These are phyloP conservation scores for Verticillium zaregamsianum DNA, from an alignment of 2,329 filamentous ascomycete species.

Conservation along the genomic window DNA sequence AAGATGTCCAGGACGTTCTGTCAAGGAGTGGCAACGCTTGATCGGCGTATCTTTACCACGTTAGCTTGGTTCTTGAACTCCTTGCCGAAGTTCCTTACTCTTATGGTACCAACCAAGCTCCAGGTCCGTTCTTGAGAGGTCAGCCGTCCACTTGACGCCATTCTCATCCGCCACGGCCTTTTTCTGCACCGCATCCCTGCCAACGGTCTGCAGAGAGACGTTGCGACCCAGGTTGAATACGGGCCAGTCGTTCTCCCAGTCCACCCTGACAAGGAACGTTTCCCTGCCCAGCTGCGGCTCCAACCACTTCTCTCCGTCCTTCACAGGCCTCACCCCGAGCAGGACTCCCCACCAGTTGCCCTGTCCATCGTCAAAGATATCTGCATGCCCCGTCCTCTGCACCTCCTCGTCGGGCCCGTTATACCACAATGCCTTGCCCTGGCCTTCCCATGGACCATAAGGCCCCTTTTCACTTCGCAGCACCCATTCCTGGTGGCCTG, in stretches of 20 bases:
- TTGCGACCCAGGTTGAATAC: conserved; percentile 37
- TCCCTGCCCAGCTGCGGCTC: conserved; percentile 37
- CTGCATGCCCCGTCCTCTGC: conserved; percentile 45
- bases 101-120: conserved; percentile 35
- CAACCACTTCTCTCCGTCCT: conserved; percentile 21
- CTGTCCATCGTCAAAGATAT: conserved; percentile 38
- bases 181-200: conserved; percentile 18
- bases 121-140: conserved; percentile 25
- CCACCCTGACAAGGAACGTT: conserved; percentile 43
- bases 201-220: conserved; percentile 32
- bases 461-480: conserved; percentile 37
- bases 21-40: conserved; percentile 41
- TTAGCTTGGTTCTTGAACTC: not conserved
- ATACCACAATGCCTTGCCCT: conserved; percentile 38
- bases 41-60: conserved; percentile 37
- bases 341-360: conserved; percentile 46
- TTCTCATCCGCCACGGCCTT: conserved; percentile 24
- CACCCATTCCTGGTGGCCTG: conserved; percentile 49
- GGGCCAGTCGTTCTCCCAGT: conserved; percentile 49
- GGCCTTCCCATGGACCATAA: conserved; percentile 45
- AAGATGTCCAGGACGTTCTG: conserved; percentile 35
- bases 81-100: conserved; percentile 15
- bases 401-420: conserved; percentile 43
- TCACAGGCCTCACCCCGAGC: conserved; percentile 37
- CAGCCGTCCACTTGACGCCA: conserved; percentile 20